Evolutionary conservation across 208 protist species (phyloP), one percentile per base, ranked within the genome.

Genomic region (Zelonia costaricensis): DNA sequence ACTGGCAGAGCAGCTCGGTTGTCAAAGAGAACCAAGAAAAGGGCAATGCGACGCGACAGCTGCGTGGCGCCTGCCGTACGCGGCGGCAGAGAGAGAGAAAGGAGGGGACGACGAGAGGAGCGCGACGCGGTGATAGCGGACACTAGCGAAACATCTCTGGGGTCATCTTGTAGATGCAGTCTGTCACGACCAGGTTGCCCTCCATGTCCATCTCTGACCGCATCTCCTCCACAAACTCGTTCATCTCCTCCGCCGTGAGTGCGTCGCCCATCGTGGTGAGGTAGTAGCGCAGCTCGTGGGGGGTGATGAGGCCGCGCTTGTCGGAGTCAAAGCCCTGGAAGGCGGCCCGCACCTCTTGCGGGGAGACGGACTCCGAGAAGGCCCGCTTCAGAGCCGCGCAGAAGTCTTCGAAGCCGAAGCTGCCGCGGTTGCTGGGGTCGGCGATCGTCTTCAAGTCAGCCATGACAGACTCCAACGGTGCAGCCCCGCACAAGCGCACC

Each of bases 271-370:
- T 52, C 8, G 94, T 97, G 4, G 92, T 97, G 59, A 99, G 86
- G 48, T 98, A 84, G 62, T 89, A 92, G 39, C 94, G 85, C 31
- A 99, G 83, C 69, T 98, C 95, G 61, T 91, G 82, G n/a, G 88
- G 86, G 8, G 87, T 74, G 57, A 99, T 91, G 30, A 86, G 82
- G 23, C 97, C 97, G 47, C 91, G 90, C 9, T 88, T 82, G 38
- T 98, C 91, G 10, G 88, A 80, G 78, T 99, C 97, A 59, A 99
- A 97, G 22, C 91, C 80, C 5, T 81, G 62, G 81, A 98, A 98
- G 7, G 97, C 96, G 30, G 97, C 89, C 12, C 71, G 75, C 16
- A 97, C 84, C 30, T 97, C 95, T 25, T 90, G 79, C 12, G 75
- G 51, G 9, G 52, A 78, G 4, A 86, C 49, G 16, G 84, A 82